These are phyloP conservation scores for Candida adriatica DNA, from an alignment of 805 yeast genomes.

Conservation along the genomic window DNA sequence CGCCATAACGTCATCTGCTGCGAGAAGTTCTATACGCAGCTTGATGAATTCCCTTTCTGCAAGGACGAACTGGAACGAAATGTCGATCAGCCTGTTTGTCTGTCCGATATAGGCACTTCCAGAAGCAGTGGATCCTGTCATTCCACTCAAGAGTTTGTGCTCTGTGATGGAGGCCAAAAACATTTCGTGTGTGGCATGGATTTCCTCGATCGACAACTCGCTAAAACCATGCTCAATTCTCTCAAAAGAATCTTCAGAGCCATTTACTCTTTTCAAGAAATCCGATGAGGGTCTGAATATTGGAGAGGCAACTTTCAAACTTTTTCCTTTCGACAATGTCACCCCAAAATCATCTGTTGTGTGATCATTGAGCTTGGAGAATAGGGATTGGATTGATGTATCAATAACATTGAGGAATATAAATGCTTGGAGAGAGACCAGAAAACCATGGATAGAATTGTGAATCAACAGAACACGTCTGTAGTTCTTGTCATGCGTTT, in stretches of 20 bases:
- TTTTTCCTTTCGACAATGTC: constrained; percentile 14
- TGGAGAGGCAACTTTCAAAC: constrained; percentile 22
- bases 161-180: constrained; percentile 32
- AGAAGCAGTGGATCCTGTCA: constrained; percentile 24
- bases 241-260: constrained; percentile 3
- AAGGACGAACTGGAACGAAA: constrained; percentile 33
- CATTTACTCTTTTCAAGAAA: constrained; percentile 16
- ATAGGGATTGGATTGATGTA: constrained; percentile 1
- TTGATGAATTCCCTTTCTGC: constrained; percentile 32
- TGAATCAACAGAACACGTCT: constrained; percentile 24
- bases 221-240: constrained; percentile 14
- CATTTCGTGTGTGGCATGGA: constrained; percentile 28
- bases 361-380: constrained; percentile 7
- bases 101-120: constrained; percentile 36
- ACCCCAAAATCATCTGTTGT: constrained; percentile 21
- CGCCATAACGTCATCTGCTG: constrained; percentile 21
- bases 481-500: constrained; percentile 1
- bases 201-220: constrained; percentile 43
- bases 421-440: constrained; percentile 25
- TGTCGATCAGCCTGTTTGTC: constrained; percentile 30
- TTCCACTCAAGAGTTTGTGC: constrained; percentile 28
- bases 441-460: constrained; percentile 27
- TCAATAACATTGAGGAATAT: constrained; percentile 28
- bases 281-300: constrained; percentile 25
- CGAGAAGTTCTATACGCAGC: constrained; percentile 20